Evolutionary conservation across 345 rosid species (phyloP).

Genomic region (Syzygium aromaticum): DNA sequence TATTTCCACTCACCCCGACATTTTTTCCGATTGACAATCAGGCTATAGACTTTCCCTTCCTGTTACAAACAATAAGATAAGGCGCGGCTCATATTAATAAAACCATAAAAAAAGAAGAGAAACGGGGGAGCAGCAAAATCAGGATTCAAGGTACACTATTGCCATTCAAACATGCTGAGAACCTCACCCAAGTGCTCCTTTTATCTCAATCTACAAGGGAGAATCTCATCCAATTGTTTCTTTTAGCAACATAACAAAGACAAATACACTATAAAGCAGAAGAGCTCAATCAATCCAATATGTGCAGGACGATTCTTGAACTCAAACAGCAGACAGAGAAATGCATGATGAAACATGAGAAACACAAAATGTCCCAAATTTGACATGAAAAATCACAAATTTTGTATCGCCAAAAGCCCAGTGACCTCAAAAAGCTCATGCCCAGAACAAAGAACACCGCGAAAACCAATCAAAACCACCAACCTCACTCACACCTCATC

Average conservation of each 20-base stretch:
- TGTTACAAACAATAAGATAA: neutral
- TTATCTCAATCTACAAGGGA: neutral
- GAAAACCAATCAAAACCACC: neutral
- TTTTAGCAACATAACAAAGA: neutral
- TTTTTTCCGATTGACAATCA: neutral
- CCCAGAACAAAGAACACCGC: neutral
- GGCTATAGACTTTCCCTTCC: neutral
- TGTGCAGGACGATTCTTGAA: neutral
- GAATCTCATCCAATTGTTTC: neutral
- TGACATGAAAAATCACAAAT: neutral
- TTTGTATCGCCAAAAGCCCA: neutral
- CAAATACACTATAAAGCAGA: neutral
- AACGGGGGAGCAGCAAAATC: neutral
- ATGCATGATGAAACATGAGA: neutral
- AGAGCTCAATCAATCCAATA: neutral
- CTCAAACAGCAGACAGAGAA: neutral
- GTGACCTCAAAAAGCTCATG: neutral
- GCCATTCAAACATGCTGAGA: neutral
- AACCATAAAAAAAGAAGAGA: neutral
- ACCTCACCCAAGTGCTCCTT: neutral
- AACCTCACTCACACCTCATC: neutral
- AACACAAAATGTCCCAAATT: neutral
- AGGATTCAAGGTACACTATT: neutral
- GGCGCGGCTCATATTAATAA: neutral
- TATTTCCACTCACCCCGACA: neutral